A percentile compares a stretch with the other conserved stretches of the same genome.
Conservation (phyloP, 2,329 filamentous ascomycete species). For the Penicillium fuscoglaucum region DNA sequence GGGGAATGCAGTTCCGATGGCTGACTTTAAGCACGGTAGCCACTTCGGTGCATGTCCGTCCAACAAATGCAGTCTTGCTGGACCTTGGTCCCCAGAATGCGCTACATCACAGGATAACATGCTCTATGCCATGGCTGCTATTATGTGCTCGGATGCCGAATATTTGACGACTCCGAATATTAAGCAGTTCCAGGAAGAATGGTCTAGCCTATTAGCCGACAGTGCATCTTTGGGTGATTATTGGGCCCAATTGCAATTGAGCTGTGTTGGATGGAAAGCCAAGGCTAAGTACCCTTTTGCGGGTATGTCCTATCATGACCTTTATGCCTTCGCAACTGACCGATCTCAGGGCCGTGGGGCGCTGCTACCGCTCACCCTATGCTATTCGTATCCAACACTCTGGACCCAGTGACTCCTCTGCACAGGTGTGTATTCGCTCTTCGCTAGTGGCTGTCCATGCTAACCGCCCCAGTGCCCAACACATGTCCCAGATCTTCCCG, state of each 20-base stretch:
- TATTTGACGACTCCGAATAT: constrained; percentile 22
- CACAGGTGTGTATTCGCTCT: constrained; percentile 24
- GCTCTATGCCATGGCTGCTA: constrained; percentile 32
- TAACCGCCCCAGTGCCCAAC: constrained; percentile 27
- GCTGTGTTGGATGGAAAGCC: constrained; percentile 41
- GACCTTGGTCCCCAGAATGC: constrained; percentile 36
- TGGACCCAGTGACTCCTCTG: constrained; percentile 62
- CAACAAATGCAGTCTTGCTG: constrained; percentile 29
- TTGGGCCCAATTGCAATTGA: constrained; percentile 41
- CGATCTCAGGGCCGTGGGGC: constrained; percentile 26
- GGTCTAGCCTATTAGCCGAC: constrained; percentile 25
- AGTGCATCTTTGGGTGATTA: constrained; percentile 36
- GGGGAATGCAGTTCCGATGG: constrained; percentile 31
- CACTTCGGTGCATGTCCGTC: constrained; percentile 31
- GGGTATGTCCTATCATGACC: constrained; percentile 25
- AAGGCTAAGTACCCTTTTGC: constrained; percentile 37
- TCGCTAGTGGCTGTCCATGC: not conserved
- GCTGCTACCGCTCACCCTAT: constrained; percentile 52
- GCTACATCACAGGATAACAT: constrained; percentile 28
- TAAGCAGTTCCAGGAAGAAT: constrained; percentile 24
- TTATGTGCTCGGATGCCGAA: constrained; percentile 36
- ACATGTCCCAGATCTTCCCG: constrained; percentile 44
- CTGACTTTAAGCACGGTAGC: constrained; percentile 32
- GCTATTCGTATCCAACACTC: constrained; percentile 58
- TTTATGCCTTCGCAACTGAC: not conserved